Conservation (phyloP, 164 flowering plant genomes). For the Vitis rotundifolia region DNA sequence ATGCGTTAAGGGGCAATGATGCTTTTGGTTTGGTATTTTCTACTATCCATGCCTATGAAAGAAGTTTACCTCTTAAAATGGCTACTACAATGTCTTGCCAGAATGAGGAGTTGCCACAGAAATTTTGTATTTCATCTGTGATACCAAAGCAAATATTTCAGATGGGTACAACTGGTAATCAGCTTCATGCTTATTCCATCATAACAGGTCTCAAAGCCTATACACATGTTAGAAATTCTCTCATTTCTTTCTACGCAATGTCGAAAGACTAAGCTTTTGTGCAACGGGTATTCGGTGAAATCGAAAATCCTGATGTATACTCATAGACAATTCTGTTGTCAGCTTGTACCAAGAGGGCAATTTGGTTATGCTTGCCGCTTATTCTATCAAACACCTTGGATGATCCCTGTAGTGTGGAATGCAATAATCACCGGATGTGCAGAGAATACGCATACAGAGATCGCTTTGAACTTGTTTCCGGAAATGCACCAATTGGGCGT, state of each 20-base stretch:
- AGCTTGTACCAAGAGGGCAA: conserved; percentile 50
- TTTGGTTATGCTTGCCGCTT: conserved; percentile 36
- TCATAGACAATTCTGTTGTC: conserved; percentile 71
- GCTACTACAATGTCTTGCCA: too few relatives aligned
- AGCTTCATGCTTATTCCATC: conserved; percentile 53
- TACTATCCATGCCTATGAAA: too few relatives aligned
- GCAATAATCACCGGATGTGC: conserved; percentile 71
- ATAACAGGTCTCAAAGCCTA: conserved; percentile 39
- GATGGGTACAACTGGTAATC: conserved; percentile 30
- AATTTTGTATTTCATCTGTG: too few relatives aligned
- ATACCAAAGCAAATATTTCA: too few relatives aligned
- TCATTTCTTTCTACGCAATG: conserved; percentile 64
- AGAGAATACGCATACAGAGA: conserved; percentile 34
- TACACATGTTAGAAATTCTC: conserved; percentile 58
- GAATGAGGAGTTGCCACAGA: too few relatives aligned
- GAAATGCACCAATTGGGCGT: conserved; percentile 57
- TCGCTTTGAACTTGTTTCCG: conserved; percentile 48
- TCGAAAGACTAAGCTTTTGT: conserved; percentile 37
- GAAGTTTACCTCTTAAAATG: too few relatives aligned
- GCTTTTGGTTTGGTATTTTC: too few relatives aligned
- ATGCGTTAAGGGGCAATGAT: too few relatives aligned
- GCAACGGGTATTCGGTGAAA: conserved; percentile 46
- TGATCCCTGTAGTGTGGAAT: conserved; percentile 60
- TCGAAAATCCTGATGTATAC: conserved; percentile 60
- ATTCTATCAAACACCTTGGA: conserved; percentile 48